Evolutionary conservation across 2,329 filamentous ascomycete species (phyloP).

Genomic region (Ophiostoma ips): DNA sequence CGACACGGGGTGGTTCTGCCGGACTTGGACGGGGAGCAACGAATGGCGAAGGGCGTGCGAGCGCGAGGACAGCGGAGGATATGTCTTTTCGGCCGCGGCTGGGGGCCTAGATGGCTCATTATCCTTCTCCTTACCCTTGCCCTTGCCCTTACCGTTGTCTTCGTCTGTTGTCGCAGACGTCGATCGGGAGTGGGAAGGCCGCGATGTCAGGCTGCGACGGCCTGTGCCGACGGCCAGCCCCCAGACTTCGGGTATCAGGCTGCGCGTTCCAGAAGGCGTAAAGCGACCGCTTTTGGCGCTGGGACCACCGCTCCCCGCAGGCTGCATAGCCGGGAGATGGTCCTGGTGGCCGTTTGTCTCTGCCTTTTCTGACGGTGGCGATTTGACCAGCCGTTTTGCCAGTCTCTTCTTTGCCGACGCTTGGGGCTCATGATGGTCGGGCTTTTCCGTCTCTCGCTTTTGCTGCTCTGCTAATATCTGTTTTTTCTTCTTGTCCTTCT

Average conservation of each 20-base stretch:
- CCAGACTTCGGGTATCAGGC: constrained; percentile 3
- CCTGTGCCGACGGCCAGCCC: constrained; percentile 3
- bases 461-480: constrained; percentile 24
- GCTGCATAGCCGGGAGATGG: background rate
- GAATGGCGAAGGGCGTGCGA: constrained; percentile 18
- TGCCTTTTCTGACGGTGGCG: constrained; percentile 17
- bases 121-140: background rate
- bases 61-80: constrained; percentile 20
- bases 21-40: constrained; percentile 8
- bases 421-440: background rate
- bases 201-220: background rate
- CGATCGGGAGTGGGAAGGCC: background rate
- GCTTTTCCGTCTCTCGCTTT: constrained; percentile 29
- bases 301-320: background rate
- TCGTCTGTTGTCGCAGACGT: background rate
- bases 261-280: background rate
- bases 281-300: background rate
- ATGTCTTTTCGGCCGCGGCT: constrained; percentile 7
- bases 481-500: constrained; percentile 40
- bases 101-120: background rate
- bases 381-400: constrained; percentile 25
- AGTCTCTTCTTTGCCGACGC: constrained; percentile 14
- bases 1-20: constrained; percentile 11
- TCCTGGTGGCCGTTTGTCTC: constrained; percentile 6
- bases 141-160: background rate